Percentiles rank a stretch among this genome's conserved stretches.
Evolutionary conservation across 2,329 filamentous ascomycete species (phyloP).

Genomic region (Colletotrichum chlorophyti): DNA sequence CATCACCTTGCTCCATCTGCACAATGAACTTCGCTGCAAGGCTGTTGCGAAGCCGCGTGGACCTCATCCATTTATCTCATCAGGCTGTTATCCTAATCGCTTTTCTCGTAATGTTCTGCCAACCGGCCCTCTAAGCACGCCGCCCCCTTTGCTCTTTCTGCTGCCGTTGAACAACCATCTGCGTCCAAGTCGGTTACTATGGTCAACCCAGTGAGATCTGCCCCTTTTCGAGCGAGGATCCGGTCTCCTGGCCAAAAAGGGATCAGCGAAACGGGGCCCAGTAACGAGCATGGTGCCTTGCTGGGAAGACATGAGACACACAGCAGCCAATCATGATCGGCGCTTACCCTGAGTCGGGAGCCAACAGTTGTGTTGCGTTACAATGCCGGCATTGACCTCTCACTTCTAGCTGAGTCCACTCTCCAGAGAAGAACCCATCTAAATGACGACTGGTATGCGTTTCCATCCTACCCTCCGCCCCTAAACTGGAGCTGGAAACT

Average conservation of each 20-base stretch:
- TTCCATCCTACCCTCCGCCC: background rate
- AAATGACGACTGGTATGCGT: conserved; percentile 11
- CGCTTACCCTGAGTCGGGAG: conserved; percentile 3
- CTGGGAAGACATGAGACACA: conserved; percentile 27
- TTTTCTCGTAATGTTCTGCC: too few relatives aligned
- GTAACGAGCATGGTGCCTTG: background rate
- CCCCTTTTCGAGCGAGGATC: background rate
- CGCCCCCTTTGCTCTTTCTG: too few relatives aligned
- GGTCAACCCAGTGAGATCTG: too few relatives aligned
- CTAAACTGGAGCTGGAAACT: conserved; percentile 1
- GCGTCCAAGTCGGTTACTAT: too few relatives aligned
- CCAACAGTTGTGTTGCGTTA: conserved; percentile 2
- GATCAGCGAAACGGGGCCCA: conserved; percentile 11
- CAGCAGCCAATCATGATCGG: conserved; percentile 19
- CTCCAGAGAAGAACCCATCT: conserved; percentile 6
- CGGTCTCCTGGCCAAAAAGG: background rate
- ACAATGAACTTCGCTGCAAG: background rate
- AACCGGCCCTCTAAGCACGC: background rate
- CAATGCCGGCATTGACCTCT: conserved; percentile 14
- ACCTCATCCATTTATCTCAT: background rate
- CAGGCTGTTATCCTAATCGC: background rate
- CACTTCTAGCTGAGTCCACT: background rate
- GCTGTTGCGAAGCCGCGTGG: conserved; percentile 6
- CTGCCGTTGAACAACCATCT: too few relatives aligned
- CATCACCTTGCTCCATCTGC: too few relatives aligned